These are phyloP conservation scores for Tuber melanosporum DNA, from an alignment of 495 filamentous ascomycete genomes.

Conservation along the genomic window DNA sequence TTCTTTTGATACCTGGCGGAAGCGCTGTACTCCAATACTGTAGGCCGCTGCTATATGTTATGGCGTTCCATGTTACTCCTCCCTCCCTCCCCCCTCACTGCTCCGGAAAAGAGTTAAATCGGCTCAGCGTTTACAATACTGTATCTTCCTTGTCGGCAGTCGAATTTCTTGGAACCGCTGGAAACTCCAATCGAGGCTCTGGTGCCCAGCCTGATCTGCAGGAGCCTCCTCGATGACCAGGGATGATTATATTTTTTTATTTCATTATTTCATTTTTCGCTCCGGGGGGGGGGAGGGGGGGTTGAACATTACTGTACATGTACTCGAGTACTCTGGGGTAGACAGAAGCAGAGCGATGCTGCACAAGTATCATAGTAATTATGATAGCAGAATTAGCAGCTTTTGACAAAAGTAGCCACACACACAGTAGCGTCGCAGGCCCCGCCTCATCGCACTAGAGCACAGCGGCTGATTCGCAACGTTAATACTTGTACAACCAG, in stretches of 20 bases:
- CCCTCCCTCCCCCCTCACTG: constrained; percentile 24
- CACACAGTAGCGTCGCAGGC: background rate
- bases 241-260: constrained; percentile 8
- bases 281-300: background rate
- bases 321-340: background rate
- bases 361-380: background rate
- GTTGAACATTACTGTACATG: background rate
- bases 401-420: background rate
- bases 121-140: constrained; percentile 32
- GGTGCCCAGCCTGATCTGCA: constrained; percentile 34
- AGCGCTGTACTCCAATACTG: background rate
- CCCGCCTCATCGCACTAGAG: background rate
- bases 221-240: constrained; percentile 34
- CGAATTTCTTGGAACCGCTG: constrained; percentile 38
- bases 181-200: constrained; percentile 37
- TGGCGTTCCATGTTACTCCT: constrained; percentile 22
- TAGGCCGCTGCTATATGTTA: background rate
- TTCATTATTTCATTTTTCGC: background rate
- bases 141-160: constrained; percentile 20
- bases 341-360: background rate
- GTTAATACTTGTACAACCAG: background rate
- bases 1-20: constrained; percentile 28
- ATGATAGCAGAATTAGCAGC: background rate
- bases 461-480: background rate
- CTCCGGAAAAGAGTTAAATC: constrained; percentile 28